Percentiles rank a stretch among this genome's conserved stretches.
These are phyloP conservation scores for Pythium guiyangense DNA, from an alignment of 352 stramenopile species.

Conservation along the genomic window DNA sequence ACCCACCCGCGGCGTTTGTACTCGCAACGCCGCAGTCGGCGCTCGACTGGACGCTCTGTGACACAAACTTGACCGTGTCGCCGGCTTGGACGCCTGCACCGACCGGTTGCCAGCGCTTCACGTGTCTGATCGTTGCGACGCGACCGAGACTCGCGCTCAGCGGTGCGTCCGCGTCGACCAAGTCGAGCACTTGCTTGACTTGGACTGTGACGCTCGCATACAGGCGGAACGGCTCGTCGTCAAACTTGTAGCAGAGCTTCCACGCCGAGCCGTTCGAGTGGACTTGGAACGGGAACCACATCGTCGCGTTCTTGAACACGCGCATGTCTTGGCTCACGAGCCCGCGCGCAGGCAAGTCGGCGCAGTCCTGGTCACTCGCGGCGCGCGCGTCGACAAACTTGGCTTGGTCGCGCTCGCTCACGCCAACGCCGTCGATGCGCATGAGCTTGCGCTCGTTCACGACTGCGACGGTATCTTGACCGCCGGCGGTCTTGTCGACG, in stretches of 20 bases:
- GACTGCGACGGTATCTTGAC: slow-evolving; percentile 39
- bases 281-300: slow-evolving; percentile 54
- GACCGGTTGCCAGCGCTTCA: slow-evolving; percentile 41
- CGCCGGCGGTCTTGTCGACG: slow-evolving; percentile 12
- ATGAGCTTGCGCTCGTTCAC: slow-evolving; percentile 61
- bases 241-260: slow-evolving; percentile 67
- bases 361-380: slow-evolving; percentile 27
- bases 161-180: slow-evolving; percentile 36
- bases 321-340: slow-evolving; percentile 24
- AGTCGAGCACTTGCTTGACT: slow-evolving; percentile 47
- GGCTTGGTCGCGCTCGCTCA: slow-evolving; percentile 37
- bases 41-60: slow-evolving; percentile 36
- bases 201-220: slow-evolving; percentile 33
- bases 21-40: slow-evolving; percentile 33
- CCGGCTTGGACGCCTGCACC: slow-evolving; percentile 40
- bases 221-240: slow-evolving; percentile 41
- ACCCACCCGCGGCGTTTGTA: slow-evolving; percentile 32
- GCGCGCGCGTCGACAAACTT: slow-evolving; percentile 41
- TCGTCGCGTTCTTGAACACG: slow-evolving; percentile 34
- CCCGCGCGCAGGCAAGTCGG: slow-evolving; percentile 29
- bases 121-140: slow-evolving; percentile 41
- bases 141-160: slow-evolving; percentile 20
- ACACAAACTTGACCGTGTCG: slow-evolving; percentile 53
- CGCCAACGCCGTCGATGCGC: slow-evolving; percentile 42
- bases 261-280: slow-evolving; percentile 37